These are phyloP conservation scores for Selenicereus undatus DNA, from an alignment of 148 eudicot species.

Conservation along the genomic window DNA sequence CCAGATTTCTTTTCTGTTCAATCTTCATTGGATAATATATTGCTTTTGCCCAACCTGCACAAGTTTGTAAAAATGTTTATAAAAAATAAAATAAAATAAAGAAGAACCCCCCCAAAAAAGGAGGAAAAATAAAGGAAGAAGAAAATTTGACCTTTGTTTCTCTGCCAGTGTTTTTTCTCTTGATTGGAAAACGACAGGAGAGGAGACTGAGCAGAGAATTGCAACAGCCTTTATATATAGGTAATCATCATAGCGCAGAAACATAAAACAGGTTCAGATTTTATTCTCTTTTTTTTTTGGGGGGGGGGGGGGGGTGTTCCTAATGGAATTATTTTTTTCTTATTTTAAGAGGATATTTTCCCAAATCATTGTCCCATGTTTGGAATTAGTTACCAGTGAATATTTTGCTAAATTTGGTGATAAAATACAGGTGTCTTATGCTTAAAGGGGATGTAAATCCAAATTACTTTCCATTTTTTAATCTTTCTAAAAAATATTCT, in stretches of 20 bases:
- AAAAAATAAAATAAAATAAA: background rate
- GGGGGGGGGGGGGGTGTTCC: too few relatives aligned
- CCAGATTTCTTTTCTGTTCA: background rate
- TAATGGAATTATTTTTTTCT: background rate
- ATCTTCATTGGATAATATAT: constrained; percentile 12
- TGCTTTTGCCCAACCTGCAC: constrained; percentile 5
- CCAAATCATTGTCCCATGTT: background rate
- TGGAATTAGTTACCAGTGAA: background rate
- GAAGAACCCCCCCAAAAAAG: background rate
- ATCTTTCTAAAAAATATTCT: background rate
- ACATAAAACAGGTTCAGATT: background rate
- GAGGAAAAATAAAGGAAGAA: too few relatives aligned
- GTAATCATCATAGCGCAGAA: background rate
- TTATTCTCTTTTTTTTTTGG: background rate
- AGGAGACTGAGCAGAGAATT: background rate
- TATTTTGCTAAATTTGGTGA: background rate
- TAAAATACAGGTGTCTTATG: background rate
- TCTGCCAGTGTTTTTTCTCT: too few relatives aligned
- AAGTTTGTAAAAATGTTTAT: background rate
- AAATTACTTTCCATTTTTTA: background rate
- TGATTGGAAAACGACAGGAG: background rate
- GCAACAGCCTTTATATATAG: background rate
- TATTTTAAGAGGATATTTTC: background rate
- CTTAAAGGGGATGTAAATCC: background rate
- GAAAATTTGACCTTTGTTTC: too few relatives aligned